phyloP scores from a whole-genome alignment of 371 early-diverging fungal species.

The Apophysomyces sp. region DNA sequence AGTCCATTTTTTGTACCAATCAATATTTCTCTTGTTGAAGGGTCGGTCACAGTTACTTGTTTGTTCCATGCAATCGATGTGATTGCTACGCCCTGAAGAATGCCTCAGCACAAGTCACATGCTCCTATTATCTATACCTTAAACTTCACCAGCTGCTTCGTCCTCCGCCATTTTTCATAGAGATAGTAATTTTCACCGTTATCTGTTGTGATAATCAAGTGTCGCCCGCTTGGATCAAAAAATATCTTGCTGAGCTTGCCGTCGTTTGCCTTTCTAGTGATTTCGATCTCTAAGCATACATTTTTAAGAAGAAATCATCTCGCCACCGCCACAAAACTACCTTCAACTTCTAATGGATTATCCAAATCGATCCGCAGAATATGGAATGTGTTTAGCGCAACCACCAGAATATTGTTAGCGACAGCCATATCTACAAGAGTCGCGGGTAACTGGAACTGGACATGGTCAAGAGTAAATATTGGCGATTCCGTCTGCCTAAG shows the following conservation, averaged over 20 bases:
- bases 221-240: constrained; percentile 74
- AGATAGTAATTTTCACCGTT: constrained; percentile 78
- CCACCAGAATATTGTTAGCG: constrained; percentile 75
- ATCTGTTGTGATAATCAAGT: constrained; percentile 70
- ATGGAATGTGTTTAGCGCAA: constrained; percentile 66
- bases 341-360: constrained; percentile 32
- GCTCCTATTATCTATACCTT: constrained; percentile 44
- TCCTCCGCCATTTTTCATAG: constrained; percentile 71
- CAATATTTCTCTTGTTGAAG: constrained; percentile 73
- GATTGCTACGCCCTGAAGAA: constrained; percentile 56
- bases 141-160: constrained; percentile 68
- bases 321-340: too few species aligned
- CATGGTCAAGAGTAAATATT: not conserved
- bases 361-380: constrained; percentile 77
- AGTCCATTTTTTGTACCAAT: constrained; percentile 79
- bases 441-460: constrained; percentile 21
- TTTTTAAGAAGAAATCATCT: too few species aligned
- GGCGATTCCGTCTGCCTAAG: not conserved
- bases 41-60: constrained; percentile 27
- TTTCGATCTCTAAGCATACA: constrained; percentile 55
- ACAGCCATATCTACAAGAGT: constrained; percentile 70
- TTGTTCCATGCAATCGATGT: constrained; percentile 81
- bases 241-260: constrained; percentile 62
- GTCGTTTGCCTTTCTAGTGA: constrained; percentile 49
- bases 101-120: not conserved